phyloP scores from a whole-genome alignment of 202 grass and related monocot genomes.

The Panicum virgatum region DNA sequence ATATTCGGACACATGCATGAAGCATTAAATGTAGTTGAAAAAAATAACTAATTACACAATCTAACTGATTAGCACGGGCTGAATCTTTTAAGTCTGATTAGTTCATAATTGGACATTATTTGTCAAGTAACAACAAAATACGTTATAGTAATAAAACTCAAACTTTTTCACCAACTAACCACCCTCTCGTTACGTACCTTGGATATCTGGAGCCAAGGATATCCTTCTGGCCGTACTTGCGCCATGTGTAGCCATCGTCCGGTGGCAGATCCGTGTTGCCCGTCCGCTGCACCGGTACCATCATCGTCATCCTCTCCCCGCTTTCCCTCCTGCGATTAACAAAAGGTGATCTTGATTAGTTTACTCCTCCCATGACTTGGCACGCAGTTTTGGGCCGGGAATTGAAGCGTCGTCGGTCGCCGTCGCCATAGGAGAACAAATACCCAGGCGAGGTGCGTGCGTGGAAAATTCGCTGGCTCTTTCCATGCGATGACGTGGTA shows the following conservation, averaged over 20 bases:
- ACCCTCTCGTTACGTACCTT: no score
- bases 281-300: constrained; percentile 49
- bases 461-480: constrained; percentile 43
- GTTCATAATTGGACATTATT: no score
- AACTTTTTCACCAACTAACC: no score
- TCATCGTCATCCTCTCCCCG: constrained; percentile 30
- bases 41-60: no score
- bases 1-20: no score
- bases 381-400: neutral
- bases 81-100: no score
- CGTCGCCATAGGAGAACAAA: constrained; percentile 30
- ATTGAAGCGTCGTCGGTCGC: no score
- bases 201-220: constrained; percentile 74
- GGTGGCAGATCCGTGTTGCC: constrained; percentile 77
- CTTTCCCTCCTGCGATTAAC: constrained; percentile 51
- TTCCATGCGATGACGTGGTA: constrained; percentile 44
- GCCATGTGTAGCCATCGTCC: constrained; percentile 92
- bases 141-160: no score
- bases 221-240: constrained; percentile 92
- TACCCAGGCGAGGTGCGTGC: constrained; percentile 8
- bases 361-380: neutral
- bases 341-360: neutral
- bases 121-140: no score
- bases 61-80: no score
- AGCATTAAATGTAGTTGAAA: no score